A percentile compares a stretch with the other conserved stretches of the same genome.
Evolutionary conservation across 2,329 filamentous ascomycete species (phyloP).

Genomic region (Penicillium frequentans): DNA sequence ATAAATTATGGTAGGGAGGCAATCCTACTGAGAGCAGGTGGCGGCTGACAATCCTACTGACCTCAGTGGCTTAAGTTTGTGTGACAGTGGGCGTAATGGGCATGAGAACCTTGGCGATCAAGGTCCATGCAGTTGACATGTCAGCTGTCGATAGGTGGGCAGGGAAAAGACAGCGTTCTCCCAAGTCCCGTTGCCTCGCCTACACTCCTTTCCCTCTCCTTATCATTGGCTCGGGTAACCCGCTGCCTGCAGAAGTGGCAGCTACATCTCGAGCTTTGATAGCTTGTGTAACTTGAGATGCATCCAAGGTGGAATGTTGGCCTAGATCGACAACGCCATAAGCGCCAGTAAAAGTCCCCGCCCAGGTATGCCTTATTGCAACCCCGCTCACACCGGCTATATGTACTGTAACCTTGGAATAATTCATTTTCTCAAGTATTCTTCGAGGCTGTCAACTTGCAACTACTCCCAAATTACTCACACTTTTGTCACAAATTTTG

Average conservation of each 20-base stretch:
- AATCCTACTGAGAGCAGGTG: neutral
- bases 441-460: neutral
- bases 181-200: neutral
- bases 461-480: neutral
- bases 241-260: neutral
- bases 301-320: neutral
- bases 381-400: neutral
- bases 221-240: neutral
- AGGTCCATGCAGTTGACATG: neutral
- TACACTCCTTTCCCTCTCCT: neutral
- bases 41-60: neutral
- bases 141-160: neutral
- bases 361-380: neutral
- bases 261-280: neutral
- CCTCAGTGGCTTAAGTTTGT: neutral
- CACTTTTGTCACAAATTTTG: neutral
- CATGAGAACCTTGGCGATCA: neutral
- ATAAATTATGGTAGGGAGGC: neutral
- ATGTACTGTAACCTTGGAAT: neutral
- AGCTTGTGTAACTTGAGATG: conserved; percentile 1
- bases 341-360: neutral
- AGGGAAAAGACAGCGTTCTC: neutral
- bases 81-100: neutral
- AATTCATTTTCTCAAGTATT: neutral
- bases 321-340: neutral